Evolutionary conservation across 1,284 basidiomycete species (phyloP).

Genomic region (Tremellales sp.): DNA sequence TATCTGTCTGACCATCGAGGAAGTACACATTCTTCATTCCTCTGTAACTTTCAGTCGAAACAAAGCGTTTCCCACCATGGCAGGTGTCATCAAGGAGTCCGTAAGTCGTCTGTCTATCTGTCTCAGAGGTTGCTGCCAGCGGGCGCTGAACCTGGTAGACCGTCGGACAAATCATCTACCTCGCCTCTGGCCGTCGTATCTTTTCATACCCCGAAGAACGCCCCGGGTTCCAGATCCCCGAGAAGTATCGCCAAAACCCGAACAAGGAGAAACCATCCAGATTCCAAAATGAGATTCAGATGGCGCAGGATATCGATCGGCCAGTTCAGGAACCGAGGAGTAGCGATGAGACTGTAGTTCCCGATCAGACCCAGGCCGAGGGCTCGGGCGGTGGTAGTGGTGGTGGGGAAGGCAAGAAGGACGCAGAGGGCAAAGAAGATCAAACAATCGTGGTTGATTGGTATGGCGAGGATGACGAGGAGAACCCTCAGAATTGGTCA

Average conservation of each 20-base stretch:
- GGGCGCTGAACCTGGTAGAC: not conserved
- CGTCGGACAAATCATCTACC: not conserved
- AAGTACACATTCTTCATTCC: not conserved
- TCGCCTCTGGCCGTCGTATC: not conserved
- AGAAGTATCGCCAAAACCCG: constrained; percentile 11
- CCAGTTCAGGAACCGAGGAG: not conserved
- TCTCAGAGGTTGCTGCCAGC: not conserved
- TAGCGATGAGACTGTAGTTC: not conserved
- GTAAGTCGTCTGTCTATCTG: not conserved
- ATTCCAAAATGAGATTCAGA: constrained; percentile 27
- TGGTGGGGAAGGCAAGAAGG: constrained; percentile 1
- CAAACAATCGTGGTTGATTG: constrained; percentile 16
- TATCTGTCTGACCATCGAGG: too few relatives aligned
- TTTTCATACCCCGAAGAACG: constrained; percentile 26
- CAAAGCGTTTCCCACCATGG: not conserved
- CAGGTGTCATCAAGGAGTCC: not conserved
- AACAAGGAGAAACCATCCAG: constrained; percentile 21
- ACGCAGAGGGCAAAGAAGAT: constrained; percentile 1
- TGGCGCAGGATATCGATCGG: constrained; percentile 25
- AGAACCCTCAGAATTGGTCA: constrained; percentile 16
- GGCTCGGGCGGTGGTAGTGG: not conserved
- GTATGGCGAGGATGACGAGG: constrained; percentile 20
- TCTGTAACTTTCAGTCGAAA: not conserved
- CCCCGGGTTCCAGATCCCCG: constrained; percentile 12
- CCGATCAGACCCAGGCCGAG: not conserved